These are phyloP conservation scores for Diplodia corticola DNA, from an alignment of 2,329 filamentous ascomycete species.

Conservation along the genomic window DNA sequence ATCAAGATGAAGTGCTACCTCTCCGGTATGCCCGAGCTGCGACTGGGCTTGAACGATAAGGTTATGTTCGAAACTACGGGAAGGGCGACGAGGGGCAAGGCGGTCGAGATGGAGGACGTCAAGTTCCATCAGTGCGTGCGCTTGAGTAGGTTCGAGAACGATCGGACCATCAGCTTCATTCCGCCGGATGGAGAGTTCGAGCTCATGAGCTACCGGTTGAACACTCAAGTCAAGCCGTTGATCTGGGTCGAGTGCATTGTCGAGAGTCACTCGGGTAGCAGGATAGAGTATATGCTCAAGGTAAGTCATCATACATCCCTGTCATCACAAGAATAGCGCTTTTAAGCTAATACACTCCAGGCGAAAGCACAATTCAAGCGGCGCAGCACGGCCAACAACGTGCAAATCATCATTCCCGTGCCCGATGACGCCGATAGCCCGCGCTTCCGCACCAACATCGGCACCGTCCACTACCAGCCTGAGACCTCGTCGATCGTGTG, in stretches of 20 bases:
- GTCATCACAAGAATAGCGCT: not conserved
- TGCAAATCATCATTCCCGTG: slow-evolving; percentile 95
- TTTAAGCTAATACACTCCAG: slow-evolving; percentile 36
- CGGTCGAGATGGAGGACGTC: slow-evolving; percentile 99
- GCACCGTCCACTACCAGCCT: slow-evolving; percentile 93
- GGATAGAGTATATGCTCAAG: slow-evolving; percentile 99
- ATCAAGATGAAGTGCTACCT: slow-evolving; percentile 99
- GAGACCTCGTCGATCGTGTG: slow-evolving; percentile 97
- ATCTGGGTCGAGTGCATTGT: slow-evolving; percentile 99
- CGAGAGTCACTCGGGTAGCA: slow-evolving; percentile 89
- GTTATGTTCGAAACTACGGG: slow-evolving; percentile 99
- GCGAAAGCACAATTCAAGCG: slow-evolving; percentile 98
- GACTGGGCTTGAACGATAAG: slow-evolving; percentile 95
- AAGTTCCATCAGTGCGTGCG: slow-evolving; percentile 99
- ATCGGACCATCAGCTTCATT: slow-evolving; percentile 97
- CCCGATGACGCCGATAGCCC: slow-evolving; percentile 96
- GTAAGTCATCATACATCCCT: slow-evolving; percentile 36
- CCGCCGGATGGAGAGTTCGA: slow-evolving; percentile 98
- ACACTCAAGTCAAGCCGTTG: slow-evolving; percentile 96
- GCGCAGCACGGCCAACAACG: slow-evolving; percentile 95
- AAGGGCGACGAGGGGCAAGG: slow-evolving; percentile 88
- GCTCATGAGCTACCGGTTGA: slow-evolving; percentile 97
- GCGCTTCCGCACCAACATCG: slow-evolving; percentile 95
- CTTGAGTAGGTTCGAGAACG: slow-evolving; percentile 94
- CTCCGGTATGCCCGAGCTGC: slow-evolving; percentile 95